A percentile compares a stretch with the other conserved stretches of the same genome.
Conservation (phyloP, 768 basidiomycete species). For the Mycena maculata region DNA sequence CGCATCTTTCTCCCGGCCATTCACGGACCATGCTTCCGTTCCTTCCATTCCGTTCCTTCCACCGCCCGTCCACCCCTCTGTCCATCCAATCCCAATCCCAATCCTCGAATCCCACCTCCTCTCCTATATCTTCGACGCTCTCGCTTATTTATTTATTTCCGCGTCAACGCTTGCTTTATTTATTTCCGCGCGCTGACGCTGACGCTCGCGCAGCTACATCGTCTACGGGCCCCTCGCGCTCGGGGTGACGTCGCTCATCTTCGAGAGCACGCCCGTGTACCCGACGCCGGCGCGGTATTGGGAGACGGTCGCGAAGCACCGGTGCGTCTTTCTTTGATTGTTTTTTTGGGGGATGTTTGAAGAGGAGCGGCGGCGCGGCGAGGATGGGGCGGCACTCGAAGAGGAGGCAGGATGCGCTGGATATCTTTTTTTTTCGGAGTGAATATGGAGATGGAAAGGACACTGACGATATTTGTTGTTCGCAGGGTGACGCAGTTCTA, state of each 20-base stretch:
- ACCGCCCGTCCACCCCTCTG: not conserved
- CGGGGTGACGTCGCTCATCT: constrained; percentile 87
- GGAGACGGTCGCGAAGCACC: constrained; percentile 91
- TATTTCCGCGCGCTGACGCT: not conserved
- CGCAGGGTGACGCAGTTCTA: constrained; percentile 93
- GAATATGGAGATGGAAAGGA: too few species aligned
- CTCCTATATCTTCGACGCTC: not conserved
- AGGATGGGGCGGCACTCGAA: too few species aligned
- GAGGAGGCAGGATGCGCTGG: too few species aligned
- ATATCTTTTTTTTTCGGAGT: too few species aligned
- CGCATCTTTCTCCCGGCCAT: too few species aligned
- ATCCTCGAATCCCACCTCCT: not conserved
- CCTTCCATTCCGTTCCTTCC: not conserved
- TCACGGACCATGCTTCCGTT: constrained; percentile 3
- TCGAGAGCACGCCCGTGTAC: constrained; percentile 97
- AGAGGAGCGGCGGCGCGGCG: too few species aligned
- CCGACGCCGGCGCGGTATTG: constrained; percentile 97
- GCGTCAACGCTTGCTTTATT: not conserved
- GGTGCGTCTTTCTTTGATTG: too few species aligned
- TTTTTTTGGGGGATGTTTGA: too few species aligned
- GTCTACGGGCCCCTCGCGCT: constrained; percentile 94
- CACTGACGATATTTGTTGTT: too few species aligned
- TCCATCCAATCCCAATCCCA: not conserved
- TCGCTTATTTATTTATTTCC: not conserved
- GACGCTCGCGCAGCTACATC: constrained; percentile 73